Conservation (phyloP, 192 early-diverging fungal genomes). For the Backusella westeae region DNA sequence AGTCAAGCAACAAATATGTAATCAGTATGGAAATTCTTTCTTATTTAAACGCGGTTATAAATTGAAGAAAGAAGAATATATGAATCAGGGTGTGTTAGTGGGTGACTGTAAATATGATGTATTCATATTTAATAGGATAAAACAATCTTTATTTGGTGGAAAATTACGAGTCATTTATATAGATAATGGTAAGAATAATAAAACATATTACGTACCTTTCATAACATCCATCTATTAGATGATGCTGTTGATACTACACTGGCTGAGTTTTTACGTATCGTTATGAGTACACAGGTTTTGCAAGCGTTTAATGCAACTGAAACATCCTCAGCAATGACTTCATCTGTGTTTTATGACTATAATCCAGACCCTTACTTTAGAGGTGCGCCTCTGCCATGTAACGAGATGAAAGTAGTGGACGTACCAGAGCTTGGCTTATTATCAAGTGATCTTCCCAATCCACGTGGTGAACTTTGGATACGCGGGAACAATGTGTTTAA, state of each 20-base stretch:
- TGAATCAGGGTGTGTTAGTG: conserved; percentile 37
- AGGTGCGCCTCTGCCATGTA: conserved; percentile 56
- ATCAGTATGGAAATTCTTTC: conserved; percentile 32
- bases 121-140: conserved; percentile 41
- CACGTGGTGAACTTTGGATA: conserved; percentile 87
- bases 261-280: conserved; percentile 52
- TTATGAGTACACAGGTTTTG: conserved; percentile 59
- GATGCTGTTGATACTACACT: neutral
- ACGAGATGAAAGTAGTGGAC: conserved; percentile 78
- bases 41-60: conserved; percentile 38
- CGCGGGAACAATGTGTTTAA: conserved; percentile 75
- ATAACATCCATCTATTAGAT: neutral
- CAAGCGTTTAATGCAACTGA: conserved; percentile 48
- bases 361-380: conserved; percentile 51
- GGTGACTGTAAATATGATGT: conserved; percentile 41
- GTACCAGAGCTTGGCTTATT: conserved; percentile 75
- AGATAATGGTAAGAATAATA: conserved; percentile 25
- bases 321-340: conserved; percentile 33
- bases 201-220: too few relatives aligned
- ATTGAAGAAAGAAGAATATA: conserved; percentile 20
- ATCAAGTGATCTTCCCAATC: conserved; percentile 63
- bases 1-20: conserved; percentile 29
- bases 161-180: conserved; percentile 28
- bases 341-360: conserved; percentile 43
- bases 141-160: conserved; percentile 38